phyloP scores from a whole-genome alignment of 768 basidiomycete species.

The Amanita exitialis region DNA sequence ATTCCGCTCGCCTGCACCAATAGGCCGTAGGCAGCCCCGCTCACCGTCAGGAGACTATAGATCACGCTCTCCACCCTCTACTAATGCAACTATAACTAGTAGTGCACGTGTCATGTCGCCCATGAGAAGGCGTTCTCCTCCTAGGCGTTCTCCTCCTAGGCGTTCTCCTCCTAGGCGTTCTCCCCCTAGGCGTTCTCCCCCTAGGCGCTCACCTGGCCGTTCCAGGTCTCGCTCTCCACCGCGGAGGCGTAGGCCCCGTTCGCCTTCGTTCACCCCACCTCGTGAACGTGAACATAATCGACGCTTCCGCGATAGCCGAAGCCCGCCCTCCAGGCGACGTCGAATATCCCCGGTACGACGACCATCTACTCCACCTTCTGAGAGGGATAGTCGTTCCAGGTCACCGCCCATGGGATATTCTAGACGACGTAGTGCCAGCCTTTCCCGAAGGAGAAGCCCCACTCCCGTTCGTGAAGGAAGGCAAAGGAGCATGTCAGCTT shows the following conservation, averaged over 20 bases:
- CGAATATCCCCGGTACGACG: slow-evolving; percentile 25
- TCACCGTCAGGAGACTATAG: slow-evolving; percentile 9
- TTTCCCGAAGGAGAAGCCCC: slow-evolving; percentile 22
- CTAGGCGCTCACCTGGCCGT: slow-evolving; percentile 17
- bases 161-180: slow-evolving; percentile 14
- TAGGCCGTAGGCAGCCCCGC: slow-evolving; percentile 23
- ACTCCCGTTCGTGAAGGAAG: slow-evolving; percentile 14
- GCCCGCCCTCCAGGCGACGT: slow-evolving; percentile 41
- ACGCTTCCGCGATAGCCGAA: slow-evolving; percentile 35
- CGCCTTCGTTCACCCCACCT: slow-evolving; percentile 41
- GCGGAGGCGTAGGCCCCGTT: slow-evolving; percentile 28
- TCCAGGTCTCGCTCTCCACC: slow-evolving; percentile 34
- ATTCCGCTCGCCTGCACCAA: slow-evolving; percentile 21
- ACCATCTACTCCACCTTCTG: slow-evolving; percentile 19
- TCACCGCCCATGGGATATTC: slow-evolving; percentile 29
- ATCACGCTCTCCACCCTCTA: slow-evolving; percentile 17
- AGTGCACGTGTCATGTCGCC: background rate
- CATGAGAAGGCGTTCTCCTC: slow-evolving; percentile 12
- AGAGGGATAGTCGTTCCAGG: slow-evolving; percentile 26
- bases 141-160: slow-evolving; percentile 15
- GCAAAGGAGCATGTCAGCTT: background rate
- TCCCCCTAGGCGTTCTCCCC: slow-evolving; percentile 14
- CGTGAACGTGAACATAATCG: slow-evolving; percentile 24
- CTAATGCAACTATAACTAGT: slow-evolving; percentile 1
- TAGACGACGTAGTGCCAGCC: slow-evolving; percentile 37